phyloP scores from a whole-genome alignment of 2,329 filamentous ascomycete genomes.

The Cercospora zeina region DNA sequence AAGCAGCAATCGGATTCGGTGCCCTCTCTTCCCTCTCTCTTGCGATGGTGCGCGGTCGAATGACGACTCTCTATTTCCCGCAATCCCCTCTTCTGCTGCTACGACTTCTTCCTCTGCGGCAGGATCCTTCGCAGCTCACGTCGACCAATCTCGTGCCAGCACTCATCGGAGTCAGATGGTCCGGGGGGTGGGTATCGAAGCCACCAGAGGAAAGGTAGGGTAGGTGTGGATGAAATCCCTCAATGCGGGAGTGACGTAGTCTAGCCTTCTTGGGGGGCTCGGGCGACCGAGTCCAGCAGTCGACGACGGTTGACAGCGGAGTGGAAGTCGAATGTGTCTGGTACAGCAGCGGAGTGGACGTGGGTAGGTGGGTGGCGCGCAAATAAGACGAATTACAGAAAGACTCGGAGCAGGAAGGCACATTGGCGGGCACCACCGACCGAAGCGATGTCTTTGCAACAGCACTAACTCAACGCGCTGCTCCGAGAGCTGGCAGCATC shows the following conservation, averaged over 20 bases:
- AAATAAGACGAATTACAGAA: background rate
- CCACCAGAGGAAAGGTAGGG: background rate
- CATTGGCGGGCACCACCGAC: slow-evolving; percentile 3
- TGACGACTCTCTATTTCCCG: slow-evolving; percentile 7
- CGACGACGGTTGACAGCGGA: background rate
- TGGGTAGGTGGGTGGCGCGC: background rate
- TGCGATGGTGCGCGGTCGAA: background rate
- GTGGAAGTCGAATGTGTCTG: background rate
- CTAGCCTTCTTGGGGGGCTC: background rate
- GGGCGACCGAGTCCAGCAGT: background rate
- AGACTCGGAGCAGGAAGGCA: background rate
- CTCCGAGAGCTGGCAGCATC: background rate
- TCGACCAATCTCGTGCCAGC: slow-evolving; percentile 15
- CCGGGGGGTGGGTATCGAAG: slow-evolving; percentile 1
- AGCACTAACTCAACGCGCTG: slow-evolving; percentile 6
- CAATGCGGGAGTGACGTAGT: slow-evolving; percentile 18
- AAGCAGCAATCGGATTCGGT: slow-evolving; percentile 5
- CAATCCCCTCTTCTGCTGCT: slow-evolving; percentile 7
- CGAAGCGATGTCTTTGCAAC: slow-evolving; percentile 4
- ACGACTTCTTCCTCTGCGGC: background rate
- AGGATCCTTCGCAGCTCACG: slow-evolving; percentile 21
- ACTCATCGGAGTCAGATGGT: slow-evolving; percentile 21
- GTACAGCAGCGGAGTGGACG: background rate
- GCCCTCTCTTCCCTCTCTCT: background rate
- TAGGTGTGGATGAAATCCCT: background rate